Conservation (phyloP, 23 red algal genomes). For the Gracilaria gracilis region DNA sequence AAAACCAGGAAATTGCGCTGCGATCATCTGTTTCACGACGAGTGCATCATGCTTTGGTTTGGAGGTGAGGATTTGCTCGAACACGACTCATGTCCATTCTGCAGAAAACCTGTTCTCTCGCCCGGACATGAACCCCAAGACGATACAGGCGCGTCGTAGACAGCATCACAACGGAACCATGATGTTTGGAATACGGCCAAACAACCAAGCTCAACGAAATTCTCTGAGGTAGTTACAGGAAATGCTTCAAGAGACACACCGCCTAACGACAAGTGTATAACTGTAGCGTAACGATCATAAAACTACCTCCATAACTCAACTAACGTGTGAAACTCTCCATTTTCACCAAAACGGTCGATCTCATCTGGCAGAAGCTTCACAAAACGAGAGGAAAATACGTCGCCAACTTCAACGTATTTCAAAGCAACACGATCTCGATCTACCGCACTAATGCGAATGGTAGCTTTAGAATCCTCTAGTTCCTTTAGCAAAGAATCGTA, state of each 20-base stretch:
- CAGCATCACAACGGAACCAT: too few relatives aligned
- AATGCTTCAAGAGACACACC: background rate
- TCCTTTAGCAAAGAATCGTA: conserved; percentile 51
- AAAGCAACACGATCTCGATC: conserved; percentile 20
- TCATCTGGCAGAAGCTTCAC: conserved; percentile 19
- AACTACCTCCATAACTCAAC: conserved; percentile 50
- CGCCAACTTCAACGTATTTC: conserved; percentile 43
- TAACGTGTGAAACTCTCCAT: conserved; percentile 86
- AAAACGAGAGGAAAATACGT: conserved; percentile 52
- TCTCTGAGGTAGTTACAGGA: background rate
- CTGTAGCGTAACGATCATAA: background rate
- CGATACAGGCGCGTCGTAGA: background rate
- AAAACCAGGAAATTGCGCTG: conserved; percentile 40
- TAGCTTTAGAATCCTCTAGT: conserved; percentile 27
- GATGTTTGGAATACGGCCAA: background rate
- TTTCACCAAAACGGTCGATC: conserved; percentile 76
- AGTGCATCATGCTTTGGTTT: conserved; percentile 54
- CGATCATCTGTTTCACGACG: conserved; percentile 42
- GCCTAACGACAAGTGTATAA: background rate
- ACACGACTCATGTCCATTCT: conserved; percentile 63
- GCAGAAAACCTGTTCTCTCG: conserved; percentile 42
- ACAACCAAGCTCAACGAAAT: background rate
- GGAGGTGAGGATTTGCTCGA: conserved; percentile 52
- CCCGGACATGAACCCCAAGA: conserved; percentile 15
- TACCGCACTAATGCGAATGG: conserved; percentile 48